Percentiles rank a stretch among this genome's conserved stretches.
Conservation (phyloP, 73 alveolate genomes). For the Blepharisma japonicum region DNA sequence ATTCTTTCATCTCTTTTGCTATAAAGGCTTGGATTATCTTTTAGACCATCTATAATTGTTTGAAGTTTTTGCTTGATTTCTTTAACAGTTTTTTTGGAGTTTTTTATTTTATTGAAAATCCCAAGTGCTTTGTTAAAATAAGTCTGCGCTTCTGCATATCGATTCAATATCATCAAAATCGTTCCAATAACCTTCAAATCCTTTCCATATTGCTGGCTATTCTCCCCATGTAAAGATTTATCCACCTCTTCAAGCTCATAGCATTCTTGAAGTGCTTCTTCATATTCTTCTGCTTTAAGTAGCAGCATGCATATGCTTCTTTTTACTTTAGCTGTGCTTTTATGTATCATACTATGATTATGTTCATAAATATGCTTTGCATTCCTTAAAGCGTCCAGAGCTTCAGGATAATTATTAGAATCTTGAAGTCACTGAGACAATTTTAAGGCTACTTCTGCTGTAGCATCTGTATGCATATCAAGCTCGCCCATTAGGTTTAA, state of each 20-base stretch:
- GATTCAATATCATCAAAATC: conserved; percentile 47
- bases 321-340: conserved; percentile 80
- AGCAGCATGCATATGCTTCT: conserved; percentile 68
- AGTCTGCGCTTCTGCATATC: conserved; percentile 70
- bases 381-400: conserved; percentile 52
- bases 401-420: conserved; percentile 52
- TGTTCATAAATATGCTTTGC: conserved; percentile 54
- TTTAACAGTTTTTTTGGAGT: conserved; percentile 48
- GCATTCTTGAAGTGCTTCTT: conserved; percentile 80
- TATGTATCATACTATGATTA: conserved; percentile 65
- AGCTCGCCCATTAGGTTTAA: conserved; percentile 52
- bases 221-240: conserved; percentile 70
- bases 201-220: conserved; percentile 67
- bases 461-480: conserved; percentile 51
- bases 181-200: conserved; percentile 81
- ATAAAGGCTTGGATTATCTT: background rate
- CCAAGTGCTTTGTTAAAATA: conserved; percentile 49
- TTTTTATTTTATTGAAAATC: conserved; percentile 40
- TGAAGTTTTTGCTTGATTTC: conserved; percentile 47
- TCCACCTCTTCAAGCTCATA: conserved; percentile 79
- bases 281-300: conserved; percentile 57
- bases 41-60: conserved; percentile 32
- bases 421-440: conserved; percentile 63
- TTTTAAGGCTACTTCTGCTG: conserved; percentile 57
- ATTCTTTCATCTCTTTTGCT: no score